Evolutionary conservation across 2,329 filamentous ascomycete genomes (phyloP).

Genomic region (Xylogone sp.): DNA sequence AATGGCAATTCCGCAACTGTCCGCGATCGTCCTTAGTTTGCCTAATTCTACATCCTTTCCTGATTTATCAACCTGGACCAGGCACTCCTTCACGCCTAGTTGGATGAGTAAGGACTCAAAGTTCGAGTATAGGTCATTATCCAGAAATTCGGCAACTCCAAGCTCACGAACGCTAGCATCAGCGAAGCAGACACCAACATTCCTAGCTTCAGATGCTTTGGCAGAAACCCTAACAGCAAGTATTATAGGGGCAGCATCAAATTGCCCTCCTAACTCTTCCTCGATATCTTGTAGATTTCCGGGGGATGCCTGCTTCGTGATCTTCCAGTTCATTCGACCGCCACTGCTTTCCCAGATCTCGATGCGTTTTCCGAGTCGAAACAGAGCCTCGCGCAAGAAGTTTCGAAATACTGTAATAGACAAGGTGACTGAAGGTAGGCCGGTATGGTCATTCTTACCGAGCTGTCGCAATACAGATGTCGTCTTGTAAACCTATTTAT

Average conservation of each 20-base stretch:
- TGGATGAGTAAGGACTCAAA: conserved; percentile 96
- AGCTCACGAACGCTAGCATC: conserved; percentile 95
- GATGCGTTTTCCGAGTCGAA: conserved; percentile 83
- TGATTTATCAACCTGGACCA: conserved; percentile 73
- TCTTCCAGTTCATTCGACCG: conserved; percentile 86
- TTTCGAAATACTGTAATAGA: conserved; percentile 92
- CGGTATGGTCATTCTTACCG: conserved; percentile 77
- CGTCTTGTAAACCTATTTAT: conserved; percentile 81
- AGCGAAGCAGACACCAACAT: conserved; percentile 93
- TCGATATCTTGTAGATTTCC: conserved; percentile 97
- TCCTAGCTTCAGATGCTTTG: conserved; percentile 80
- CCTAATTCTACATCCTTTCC: conserved; percentile 85
- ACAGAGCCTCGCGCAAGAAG: conserved; percentile 90
- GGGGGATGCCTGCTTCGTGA: conserved; percentile 87
- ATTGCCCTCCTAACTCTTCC: conserved; percentile 86
- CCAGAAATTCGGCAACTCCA: conserved; percentile 96
- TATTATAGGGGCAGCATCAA: conserved; percentile 91
- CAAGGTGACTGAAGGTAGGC: conserved; percentile 90
- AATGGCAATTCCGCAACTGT: conserved; percentile 87
- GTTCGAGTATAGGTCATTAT: conserved; percentile 97
- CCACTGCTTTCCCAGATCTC: conserved; percentile 81
- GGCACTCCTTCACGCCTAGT: conserved; percentile 88
- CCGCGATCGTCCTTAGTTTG: conserved; percentile 85
- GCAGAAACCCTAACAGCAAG: conserved; percentile 89
- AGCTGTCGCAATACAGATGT: conserved; percentile 91